phyloP scores from a whole-genome alignment of 2,329 filamentous ascomycete species.

The Hypoxylon sp. region DNA sequence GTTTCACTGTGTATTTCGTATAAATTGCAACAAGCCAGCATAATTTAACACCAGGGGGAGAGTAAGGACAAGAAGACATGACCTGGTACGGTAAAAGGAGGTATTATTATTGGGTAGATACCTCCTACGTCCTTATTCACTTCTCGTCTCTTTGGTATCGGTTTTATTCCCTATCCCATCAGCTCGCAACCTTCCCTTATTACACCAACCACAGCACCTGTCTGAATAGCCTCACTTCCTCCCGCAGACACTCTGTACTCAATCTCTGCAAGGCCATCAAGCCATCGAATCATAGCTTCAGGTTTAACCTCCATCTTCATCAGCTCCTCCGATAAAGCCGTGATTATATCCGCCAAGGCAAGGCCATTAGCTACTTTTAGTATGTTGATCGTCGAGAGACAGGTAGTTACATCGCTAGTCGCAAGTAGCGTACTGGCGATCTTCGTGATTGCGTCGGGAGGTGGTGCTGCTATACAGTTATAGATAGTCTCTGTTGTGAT shows the following conservation, averaged over 20 bases:
- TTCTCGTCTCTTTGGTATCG: neutral
- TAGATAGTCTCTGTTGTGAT: slow-evolving; percentile 96
- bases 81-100: neutral
- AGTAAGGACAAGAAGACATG: neutral
- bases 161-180: slow-evolving; percentile 53
- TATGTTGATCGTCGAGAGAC: slow-evolving; percentile 87
- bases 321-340: slow-evolving; percentile 86
- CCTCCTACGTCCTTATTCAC: neutral
- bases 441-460: slow-evolving; percentile 86
- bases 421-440: slow-evolving; percentile 88
- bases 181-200: slow-evolving; percentile 89
- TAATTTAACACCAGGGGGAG: neutral
- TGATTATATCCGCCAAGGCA: slow-evolving; percentile 94
- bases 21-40: neutral
- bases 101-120: neutral
- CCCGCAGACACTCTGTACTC: slow-evolving; percentile 93
- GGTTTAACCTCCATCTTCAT: slow-evolving; percentile 85
- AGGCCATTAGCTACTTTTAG: slow-evolving; percentile 89
- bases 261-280: slow-evolving; percentile 91
- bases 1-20: neutral
- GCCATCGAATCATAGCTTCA: slow-evolving; percentile 90
- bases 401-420: slow-evolving; percentile 90
- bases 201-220: slow-evolving; percentile 91
- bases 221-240: slow-evolving; percentile 89
- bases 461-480: slow-evolving; percentile 95